Base-by-base conservation (phyloP, 2,329 filamentous ascomycete genomes). In the Microascus cirrosus region DNA sequence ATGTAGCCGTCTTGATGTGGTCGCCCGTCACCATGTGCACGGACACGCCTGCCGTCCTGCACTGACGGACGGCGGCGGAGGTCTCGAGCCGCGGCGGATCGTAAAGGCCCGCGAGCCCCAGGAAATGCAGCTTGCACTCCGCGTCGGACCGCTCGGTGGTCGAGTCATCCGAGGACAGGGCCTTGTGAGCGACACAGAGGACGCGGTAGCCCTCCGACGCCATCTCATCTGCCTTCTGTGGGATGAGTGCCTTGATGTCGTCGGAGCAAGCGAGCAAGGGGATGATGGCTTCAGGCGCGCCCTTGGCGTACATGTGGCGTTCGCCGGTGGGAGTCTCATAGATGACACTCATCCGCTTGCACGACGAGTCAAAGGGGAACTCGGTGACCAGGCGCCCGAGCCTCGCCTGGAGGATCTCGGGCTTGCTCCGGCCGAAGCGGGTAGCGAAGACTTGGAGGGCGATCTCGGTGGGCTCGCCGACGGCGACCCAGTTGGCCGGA, bases 261-360 rank as follows among this genome's bases (percentile, higher is more conserved):
- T 79, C 74, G 0, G 75, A 67, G 55, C 77, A 73, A 13, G 76
- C 68, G 28, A 82, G 69, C 11, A 79, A 72, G 2, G 80, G 78
- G 28, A 84, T 64, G 52, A 84, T 70, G n/a, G 77, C 73, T 65
- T 84, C 81, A 20, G 81, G 72, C 1, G 81, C 81, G 48, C 81
- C 81, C 65, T 84, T 84, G 65, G 78, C 78, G 61, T 80, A 83
- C 20, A 82, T 75, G 13, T 73, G 69, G 53, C 67, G 66, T 2
- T 22, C 45, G 45, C 45, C 66, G 12, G 67, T 65, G 1, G 66
- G 67, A 51, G 64, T 68, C 8, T 69, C 68, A 51, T 86, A 88
- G 32, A 89, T 78, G 54, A 89, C 85, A 42, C 84, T 86, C 86
- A 90, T 90, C 59, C 85, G 80, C 73, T 90, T 90, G 69, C 86